Percentiles rank a stretch among this genome's conserved stretches.
Conservation (phyloP, 2,329 filamentous ascomycete genomes). For the Domatiomyces globalis region DNA sequence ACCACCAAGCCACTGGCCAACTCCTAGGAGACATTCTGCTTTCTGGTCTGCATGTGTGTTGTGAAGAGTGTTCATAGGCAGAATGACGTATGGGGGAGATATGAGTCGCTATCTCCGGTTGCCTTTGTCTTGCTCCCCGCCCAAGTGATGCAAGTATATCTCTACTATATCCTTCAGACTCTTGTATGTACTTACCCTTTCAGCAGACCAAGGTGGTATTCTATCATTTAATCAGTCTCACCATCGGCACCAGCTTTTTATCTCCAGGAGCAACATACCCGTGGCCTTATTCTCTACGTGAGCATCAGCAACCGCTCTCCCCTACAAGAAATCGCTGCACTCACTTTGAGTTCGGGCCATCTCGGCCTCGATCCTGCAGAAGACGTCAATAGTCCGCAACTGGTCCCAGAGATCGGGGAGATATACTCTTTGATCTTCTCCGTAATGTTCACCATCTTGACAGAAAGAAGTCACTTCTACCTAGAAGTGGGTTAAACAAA, state of each 20-base stretch:
- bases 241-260: slow-evolving; percentile 14
- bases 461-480: slow-evolving; percentile 5
- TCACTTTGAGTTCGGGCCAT: slow-evolving; percentile 98
- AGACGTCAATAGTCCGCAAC: not conserved
- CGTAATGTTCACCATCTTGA: slow-evolving; percentile 92
- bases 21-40: not conserved
- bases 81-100: not conserved
- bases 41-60: not conserved
- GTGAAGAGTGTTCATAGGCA: not conserved
- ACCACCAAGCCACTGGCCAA: not conserved
- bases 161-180: not conserved
- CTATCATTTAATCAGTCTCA: slow-evolving; percentile 37
- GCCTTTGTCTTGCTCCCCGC: not conserved
- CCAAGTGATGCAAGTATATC: not conserved
- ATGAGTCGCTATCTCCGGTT: not conserved
- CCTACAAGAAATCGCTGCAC: slow-evolving; percentile 20
- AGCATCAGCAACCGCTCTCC: slow-evolving; percentile 5
- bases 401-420: not conserved
- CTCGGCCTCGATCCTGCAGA: slow-evolving; percentile 88
- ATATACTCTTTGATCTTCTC: slow-evolving; percentile 98
- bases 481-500: not conserved
- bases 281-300: slow-evolving; percentile 90
- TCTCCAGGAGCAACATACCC: slow-evolving; percentile 46
- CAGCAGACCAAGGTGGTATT: slow-evolving; percentile 93
- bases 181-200: slow-evolving; percentile 57